Evolutionary conservation across 352 stramenopile genomes (phyloP).

Genomic region (Phytophthora chlamydospora): DNA sequence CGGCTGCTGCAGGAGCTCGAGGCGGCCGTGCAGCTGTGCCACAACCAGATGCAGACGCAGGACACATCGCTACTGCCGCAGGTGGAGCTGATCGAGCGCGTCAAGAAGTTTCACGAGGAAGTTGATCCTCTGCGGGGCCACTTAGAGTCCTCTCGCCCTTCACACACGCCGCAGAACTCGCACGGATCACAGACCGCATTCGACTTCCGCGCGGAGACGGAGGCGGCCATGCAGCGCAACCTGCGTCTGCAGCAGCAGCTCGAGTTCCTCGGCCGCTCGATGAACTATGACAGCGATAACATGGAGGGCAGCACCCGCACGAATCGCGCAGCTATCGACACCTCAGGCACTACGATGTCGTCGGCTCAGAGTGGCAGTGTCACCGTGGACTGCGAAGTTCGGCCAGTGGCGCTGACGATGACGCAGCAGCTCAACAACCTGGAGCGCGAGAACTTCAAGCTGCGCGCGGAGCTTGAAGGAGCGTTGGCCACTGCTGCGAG

Average conservation of each 20-base stretch:
- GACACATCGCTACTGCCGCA: conserved; percentile 69
- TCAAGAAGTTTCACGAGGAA: conserved; percentile 70
- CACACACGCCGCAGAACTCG: conserved; percentile 11
- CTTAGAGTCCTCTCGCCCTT: conserved; percentile 25
- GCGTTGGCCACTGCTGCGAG: conserved; percentile 34
- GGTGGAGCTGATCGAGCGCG: conserved; percentile 75
- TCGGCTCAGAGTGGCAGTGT: conserved; percentile 30
- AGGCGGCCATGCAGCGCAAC: conserved; percentile 66
- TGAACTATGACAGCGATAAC: conserved; percentile 50
- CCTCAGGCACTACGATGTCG: conserved; percentile 50
- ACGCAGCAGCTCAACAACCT: conserved; percentile 78
- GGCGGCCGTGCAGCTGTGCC: conserved; percentile 72
- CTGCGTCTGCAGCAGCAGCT: conserved; percentile 67
- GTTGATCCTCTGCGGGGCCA: conserved; percentile 40
- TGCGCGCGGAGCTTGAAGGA: conserved; percentile 61
- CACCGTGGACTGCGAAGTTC: conserved; percentile 29
- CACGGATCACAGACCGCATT: conserved; percentile 32
- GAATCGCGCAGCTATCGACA: conserved; percentile 49
- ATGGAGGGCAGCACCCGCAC: conserved; percentile 14
- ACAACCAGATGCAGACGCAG: conserved; percentile 53
- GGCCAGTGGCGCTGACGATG: conserved; percentile 60
- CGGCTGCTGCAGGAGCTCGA: conserved; percentile 80
- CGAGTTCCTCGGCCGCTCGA: conserved; percentile 60
- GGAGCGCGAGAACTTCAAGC: conserved; percentile 75
- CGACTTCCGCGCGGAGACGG: conserved; percentile 61